These are phyloP conservation scores for Pythium brassicae DNA, from an alignment of 352 stramenopile species.

Conservation along the genomic window DNA sequence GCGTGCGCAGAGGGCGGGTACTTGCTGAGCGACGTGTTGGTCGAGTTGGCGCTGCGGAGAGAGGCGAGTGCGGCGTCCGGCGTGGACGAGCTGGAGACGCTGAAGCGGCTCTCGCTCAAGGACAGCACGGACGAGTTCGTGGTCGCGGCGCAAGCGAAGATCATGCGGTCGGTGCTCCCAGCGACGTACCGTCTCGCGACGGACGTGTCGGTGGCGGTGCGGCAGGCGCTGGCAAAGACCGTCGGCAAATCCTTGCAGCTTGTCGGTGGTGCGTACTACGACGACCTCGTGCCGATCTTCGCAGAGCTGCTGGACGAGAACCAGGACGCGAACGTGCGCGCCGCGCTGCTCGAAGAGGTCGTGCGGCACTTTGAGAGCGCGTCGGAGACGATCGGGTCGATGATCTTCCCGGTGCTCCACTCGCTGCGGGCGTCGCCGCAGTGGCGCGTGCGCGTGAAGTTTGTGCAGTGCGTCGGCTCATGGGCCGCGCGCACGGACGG, in stretches of 20 bases:
- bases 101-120: constrained; percentile 18
- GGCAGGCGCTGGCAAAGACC: constrained; percentile 66
- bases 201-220: constrained; percentile 73
- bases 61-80: constrained; percentile 7
- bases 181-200: constrained; percentile 75
- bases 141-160: constrained; percentile 69
- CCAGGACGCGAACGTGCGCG: constrained; percentile 75
- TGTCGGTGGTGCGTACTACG: constrained; percentile 60
- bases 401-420: constrained; percentile 72
- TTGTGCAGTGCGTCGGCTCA: constrained; percentile 78
- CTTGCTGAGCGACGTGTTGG: constrained; percentile 53
- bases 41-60: constrained; percentile 37
- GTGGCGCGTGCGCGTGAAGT: constrained; percentile 84
- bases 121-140: constrained; percentile 31
- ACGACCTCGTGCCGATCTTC: constrained; percentile 81
- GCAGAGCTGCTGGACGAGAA: constrained; percentile 77
- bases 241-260: constrained; percentile 73
- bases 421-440: constrained; percentile 57
- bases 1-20: constrained; percentile 68
- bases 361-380: constrained; percentile 68
- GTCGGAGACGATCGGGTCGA: constrained; percentile 53
- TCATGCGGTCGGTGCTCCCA: constrained; percentile 72
- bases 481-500: constrained; percentile 72
- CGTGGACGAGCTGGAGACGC: constrained; percentile 6
- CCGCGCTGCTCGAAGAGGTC: constrained; percentile 80